phyloP scores from a whole-genome alignment of 257 asterid genomes.

The Fraxinus pennsylvanica region DNA sequence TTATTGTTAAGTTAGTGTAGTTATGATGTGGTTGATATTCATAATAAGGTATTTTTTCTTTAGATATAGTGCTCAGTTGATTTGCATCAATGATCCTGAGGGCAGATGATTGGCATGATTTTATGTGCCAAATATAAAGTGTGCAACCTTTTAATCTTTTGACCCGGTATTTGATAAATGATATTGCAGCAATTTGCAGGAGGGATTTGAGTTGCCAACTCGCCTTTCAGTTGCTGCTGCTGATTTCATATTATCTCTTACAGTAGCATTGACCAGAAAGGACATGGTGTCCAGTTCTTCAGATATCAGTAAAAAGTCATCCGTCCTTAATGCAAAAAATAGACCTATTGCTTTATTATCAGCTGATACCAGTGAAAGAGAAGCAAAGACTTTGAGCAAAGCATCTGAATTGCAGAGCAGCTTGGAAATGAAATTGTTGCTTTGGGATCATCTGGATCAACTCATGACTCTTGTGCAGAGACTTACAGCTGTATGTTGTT shows the following conservation, averaged over 20 bases:
- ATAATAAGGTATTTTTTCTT: neutral
- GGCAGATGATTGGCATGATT: neutral
- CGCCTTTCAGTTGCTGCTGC: slow-evolving; percentile 92
- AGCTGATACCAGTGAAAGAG: slow-evolving; percentile 35
- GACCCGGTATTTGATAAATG: slow-evolving; percentile 33
- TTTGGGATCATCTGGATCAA: slow-evolving; percentile 70
- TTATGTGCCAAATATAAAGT: neutral
- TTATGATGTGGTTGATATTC: neutral
- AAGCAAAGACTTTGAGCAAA: slow-evolving; percentile 37
- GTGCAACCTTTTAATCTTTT: slow-evolving; percentile 13
- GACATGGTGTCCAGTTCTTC: slow-evolving; percentile 39
- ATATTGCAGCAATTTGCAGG: slow-evolving; percentile 65
- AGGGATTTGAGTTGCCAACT: slow-evolving; percentile 88
- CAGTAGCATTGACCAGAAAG: slow-evolving; percentile 65
- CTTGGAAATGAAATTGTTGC: slow-evolving; percentile 62
- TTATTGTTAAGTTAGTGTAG: slow-evolving; percentile 4
- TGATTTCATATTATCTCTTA: slow-evolving; percentile 70
- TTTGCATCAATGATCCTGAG: slow-evolving; percentile 12
- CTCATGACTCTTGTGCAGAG: slow-evolving; percentile 66
- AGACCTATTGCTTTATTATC: slow-evolving; percentile 38
- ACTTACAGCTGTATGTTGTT: slow-evolving; percentile 66
- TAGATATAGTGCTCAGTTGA: slow-evolving; percentile 1
- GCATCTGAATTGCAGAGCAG: slow-evolving; percentile 40
- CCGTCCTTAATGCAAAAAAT: slow-evolving; percentile 33
- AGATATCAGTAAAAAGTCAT: slow-evolving; percentile 46